phyloP scores from a whole-genome alignment of 2,329 filamentous ascomycete genomes.

The Pestalotiopsis sp. region DNA sequence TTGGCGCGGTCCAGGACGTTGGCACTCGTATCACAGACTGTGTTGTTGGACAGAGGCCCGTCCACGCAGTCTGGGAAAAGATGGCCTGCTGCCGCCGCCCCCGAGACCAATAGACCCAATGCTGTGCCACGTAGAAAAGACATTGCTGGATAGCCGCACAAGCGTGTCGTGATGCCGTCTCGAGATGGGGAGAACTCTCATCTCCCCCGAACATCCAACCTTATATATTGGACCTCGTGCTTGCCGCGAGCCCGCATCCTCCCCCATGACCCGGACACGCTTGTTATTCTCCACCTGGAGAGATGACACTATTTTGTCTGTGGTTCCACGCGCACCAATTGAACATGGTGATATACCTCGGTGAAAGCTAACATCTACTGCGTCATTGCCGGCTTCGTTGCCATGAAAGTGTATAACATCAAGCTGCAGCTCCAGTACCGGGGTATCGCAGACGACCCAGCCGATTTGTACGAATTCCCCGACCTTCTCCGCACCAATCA shows the following conservation, averaged over 20 bases:
- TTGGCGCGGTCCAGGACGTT: constrained; percentile 21
- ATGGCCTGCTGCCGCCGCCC: constrained; percentile 24
- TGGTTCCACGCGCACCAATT: not conserved
- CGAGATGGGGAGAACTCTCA: not conserved
- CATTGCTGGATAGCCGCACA: constrained; percentile 14
- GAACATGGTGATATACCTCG: not conserved
- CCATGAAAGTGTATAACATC: not conserved
- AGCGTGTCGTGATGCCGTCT: not conserved
- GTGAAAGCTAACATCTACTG: not conserved
- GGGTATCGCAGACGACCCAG: not conserved
- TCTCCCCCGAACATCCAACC: not conserved
- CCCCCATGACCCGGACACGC: not conserved
- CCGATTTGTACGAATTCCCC: not conserved
- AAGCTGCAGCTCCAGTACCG: not conserved
- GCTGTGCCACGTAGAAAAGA: constrained; percentile 18
- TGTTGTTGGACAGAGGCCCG: constrained; percentile 24
- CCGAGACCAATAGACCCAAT: constrained; percentile 22
- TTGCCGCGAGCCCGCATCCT: too few relatives aligned
- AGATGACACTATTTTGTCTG: not conserved
- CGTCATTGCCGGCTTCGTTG: not conserved
- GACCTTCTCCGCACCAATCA: not conserved
- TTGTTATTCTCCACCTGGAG: not conserved
- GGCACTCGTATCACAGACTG: constrained; percentile 24
- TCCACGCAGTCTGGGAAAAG: constrained; percentile 25
- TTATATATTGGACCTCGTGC: not conserved